Percentiles rank a stretch among this genome's conserved stretches.
Conservation (phyloP, 257 asterid genomes). For the Anisodus acutangulus region DNA sequence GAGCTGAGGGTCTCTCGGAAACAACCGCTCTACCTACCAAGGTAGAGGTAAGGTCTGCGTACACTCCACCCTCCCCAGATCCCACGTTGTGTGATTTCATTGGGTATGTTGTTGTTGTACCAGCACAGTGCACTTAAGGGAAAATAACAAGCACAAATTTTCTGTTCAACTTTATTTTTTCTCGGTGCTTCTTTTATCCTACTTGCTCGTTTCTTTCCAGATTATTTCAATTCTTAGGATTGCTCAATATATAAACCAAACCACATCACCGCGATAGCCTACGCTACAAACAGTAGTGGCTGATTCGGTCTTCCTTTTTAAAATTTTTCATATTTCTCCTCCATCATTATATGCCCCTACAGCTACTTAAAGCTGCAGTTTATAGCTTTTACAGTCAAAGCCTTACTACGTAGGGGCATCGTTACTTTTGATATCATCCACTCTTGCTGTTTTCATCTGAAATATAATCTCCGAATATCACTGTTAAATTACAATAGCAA, state of each 20-base stretch:
- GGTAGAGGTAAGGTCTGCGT: too few relatives aligned
- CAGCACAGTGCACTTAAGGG: background rate
- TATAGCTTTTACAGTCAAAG: background rate
- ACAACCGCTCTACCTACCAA: too few relatives aligned
- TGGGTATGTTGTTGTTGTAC: background rate
- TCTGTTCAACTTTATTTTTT: background rate
- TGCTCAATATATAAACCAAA: background rate
- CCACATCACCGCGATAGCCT: background rate
- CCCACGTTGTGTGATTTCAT: too few relatives aligned
- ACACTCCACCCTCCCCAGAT: too few relatives aligned
- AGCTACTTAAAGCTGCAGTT: background rate
- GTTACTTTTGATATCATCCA: background rate
- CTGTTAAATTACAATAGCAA: conserved; percentile 3
- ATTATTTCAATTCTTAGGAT: background rate
- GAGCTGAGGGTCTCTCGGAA: too few relatives aligned
- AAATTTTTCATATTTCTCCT: background rate
- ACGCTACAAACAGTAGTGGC: background rate
- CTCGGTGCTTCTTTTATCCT: background rate
- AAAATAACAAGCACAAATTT: background rate
- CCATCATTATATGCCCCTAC: conserved; percentile 15
- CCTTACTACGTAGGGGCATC: background rate
- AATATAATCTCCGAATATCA: background rate
- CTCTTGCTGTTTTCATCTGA: background rate
- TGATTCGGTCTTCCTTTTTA: background rate
- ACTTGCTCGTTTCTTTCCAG: background rate